Percentiles rank a stretch among this genome's conserved stretches.
phyloP scores from a whole-genome alignment of 2,329 filamentous ascomycete species.

The Sclerotiophoma versabilis region DNA sequence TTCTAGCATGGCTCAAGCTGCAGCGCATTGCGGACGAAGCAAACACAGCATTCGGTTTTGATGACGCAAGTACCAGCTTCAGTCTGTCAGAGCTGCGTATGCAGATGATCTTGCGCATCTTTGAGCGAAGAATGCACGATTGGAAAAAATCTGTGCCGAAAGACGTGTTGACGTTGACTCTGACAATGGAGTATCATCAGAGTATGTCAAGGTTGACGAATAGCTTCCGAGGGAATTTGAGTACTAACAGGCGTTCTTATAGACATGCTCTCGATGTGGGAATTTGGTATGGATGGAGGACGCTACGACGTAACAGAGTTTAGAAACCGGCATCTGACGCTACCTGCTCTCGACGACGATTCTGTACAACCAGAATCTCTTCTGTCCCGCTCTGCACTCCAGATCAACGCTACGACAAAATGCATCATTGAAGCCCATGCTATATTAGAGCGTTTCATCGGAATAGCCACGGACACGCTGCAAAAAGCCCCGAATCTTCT shows the following conservation, averaged over 20 bases:
- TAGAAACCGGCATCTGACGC: constrained; percentile 41
- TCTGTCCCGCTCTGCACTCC: constrained; percentile 41
- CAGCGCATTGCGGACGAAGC: constrained; percentile 49
- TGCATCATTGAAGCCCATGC: constrained; percentile 43
- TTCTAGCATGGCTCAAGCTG: constrained; percentile 41
- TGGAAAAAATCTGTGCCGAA: constrained; percentile 43
- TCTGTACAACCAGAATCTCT: constrained; percentile 44
- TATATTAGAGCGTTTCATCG: constrained; percentile 41
- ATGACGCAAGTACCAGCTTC: constrained; percentile 48
- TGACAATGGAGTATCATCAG: constrained; percentile 42
- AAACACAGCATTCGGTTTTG: constrained; percentile 47
- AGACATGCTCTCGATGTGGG: constrained; percentile 46
- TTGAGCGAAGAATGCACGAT: constrained; percentile 46
- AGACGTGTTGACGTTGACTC: constrained; percentile 39
- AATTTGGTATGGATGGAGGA: constrained; percentile 49
- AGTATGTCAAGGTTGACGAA: constrained; percentile 7
- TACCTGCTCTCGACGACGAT: constrained; percentile 45
- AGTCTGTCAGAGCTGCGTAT: constrained; percentile 45
- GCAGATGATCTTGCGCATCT: constrained; percentile 46
- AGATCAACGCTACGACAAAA: constrained; percentile 48
- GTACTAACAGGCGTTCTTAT: neutral
- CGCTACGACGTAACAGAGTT: constrained; percentile 47
- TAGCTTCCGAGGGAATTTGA: neutral
- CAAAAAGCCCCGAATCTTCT: constrained; percentile 38
- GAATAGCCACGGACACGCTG: constrained; percentile 28